These are phyloP conservation scores for Nemania sp. DNA, from an alignment of 2,329 filamentous ascomycete species.

Conservation along the genomic window DNA sequence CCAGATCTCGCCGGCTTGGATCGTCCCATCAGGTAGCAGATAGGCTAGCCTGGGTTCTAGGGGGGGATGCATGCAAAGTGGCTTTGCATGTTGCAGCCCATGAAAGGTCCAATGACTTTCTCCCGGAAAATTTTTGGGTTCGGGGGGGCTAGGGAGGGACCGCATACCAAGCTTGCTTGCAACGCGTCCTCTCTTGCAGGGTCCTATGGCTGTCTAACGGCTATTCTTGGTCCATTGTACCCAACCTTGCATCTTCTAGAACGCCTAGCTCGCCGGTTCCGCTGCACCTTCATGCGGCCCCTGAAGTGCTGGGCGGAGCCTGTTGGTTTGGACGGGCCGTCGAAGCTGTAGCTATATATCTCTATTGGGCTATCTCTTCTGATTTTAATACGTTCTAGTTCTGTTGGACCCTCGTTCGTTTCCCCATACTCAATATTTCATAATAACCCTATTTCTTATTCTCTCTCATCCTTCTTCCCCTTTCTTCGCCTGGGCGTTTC, in stretches of 20 bases:
- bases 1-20: constrained; percentile 4
- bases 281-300: constrained; percentile 2
- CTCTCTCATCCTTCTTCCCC: constrained; percentile 3
- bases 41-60: constrained; percentile 17
- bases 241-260: constrained; percentile 15
- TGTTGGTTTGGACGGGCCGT: constrained; percentile 14
- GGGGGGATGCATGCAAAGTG: constrained; percentile 15
- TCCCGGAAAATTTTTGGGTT: constrained; percentile 10
- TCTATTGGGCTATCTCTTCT: constrained; percentile 11
- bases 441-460: not conserved
- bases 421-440: too few relatives aligned
- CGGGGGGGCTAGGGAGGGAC: not conserved
- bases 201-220: not conserved
- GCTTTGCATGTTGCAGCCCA: constrained; percentile 21
- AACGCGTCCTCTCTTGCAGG: constrained; percentile 15
- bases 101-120: constrained; percentile 12
- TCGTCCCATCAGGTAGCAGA: constrained; percentile 5
- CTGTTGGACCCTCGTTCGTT: too few relatives aligned
- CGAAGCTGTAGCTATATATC: constrained; percentile 23
- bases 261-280: constrained; percentile 1
- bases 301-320: constrained; percentile 16
- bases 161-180: not conserved
- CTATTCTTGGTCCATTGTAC: constrained; percentile 15
- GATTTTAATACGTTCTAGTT: constrained; percentile 6
- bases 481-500: too few relatives aligned